These are phyloP conservation scores for Coniella lustricola DNA, from an alignment of 2,329 filamentous ascomycete species.

Conservation along the genomic window DNA sequence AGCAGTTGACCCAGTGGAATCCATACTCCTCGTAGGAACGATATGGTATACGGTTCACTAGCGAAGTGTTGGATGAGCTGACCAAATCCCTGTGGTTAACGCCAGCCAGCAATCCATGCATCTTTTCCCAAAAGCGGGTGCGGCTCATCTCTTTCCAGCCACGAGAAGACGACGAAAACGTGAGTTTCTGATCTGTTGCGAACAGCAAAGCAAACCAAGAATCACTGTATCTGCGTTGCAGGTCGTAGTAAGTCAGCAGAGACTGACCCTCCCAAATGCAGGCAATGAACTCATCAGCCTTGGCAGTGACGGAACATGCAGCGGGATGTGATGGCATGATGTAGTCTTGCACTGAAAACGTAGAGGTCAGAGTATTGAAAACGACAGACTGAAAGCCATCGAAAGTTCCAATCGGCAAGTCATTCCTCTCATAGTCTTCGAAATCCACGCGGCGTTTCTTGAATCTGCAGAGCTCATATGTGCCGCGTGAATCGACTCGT, in stretches of 20 bases:
- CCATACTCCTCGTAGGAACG: too few species aligned
- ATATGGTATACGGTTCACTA: too few species aligned
- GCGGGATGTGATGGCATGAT: neutral
- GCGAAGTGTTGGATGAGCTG: too few species aligned
- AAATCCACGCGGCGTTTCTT: neutral
- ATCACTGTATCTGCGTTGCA: too few species aligned
- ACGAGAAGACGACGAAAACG: neutral
- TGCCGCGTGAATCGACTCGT: constrained; percentile 3
- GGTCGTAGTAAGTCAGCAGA: neutral
- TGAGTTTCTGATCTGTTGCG: neutral
- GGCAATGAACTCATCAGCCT: neutral
- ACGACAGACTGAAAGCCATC: neutral
- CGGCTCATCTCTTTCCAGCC: too few species aligned
- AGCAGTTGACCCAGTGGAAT: too few species aligned
- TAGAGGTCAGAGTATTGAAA: constrained; percentile 3
- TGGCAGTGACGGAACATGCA: too few species aligned
- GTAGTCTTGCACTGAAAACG: neutral
- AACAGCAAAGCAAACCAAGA: neutral
- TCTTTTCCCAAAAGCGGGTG: neutral
- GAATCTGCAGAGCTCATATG: neutral
- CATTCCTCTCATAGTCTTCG: too few species aligned
- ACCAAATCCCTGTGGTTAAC: too few species aligned
- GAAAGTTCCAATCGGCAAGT: too few species aligned
- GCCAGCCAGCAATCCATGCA: neutral
- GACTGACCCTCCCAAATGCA: neutral